These are phyloP conservation scores for Aspergillus fructus DNA, from an alignment of 2,329 filamentous ascomycete genomes.

Conservation along the genomic window DNA sequence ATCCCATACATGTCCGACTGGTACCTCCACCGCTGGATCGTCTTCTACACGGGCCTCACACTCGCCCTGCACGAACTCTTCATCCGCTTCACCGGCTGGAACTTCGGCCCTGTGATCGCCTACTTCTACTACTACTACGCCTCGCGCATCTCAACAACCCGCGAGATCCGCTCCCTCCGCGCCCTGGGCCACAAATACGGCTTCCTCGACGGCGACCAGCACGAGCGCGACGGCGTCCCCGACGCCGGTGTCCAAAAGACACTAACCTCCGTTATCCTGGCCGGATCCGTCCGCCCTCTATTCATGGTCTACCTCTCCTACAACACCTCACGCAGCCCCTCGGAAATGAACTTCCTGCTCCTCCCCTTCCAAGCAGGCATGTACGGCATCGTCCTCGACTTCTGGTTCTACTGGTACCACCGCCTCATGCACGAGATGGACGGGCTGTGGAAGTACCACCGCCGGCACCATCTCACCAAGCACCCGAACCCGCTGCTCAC, in stretches of 20 bases:
- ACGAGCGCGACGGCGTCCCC: conserved; percentile 45
- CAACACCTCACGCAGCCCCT: conserved; percentile 21
- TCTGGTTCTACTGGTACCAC: conserved; percentile 44
- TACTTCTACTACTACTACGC: conserved; percentile 36
- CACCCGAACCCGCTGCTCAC: conserved; percentile 46
- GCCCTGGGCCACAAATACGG: conserved; percentile 39
- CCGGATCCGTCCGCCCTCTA: conserved; percentile 31
- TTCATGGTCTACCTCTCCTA: conserved; percentile 35
- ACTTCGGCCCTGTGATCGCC: conserved; percentile 31
- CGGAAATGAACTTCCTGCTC: conserved; percentile 32
- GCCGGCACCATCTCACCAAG: conserved; percentile 48
- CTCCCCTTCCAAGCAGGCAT: conserved; percentile 41
- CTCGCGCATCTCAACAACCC: conserved; percentile 43
- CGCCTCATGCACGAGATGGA: conserved; percentile 44
- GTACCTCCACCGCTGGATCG: conserved; percentile 41
- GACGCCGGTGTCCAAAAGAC: conserved; percentile 39
- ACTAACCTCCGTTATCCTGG: conserved; percentile 32
- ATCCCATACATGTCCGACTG: conserved; percentile 39
- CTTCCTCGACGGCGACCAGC: conserved; percentile 48
- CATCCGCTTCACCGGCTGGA: conserved; percentile 25
- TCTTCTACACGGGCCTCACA: conserved; percentile 39
- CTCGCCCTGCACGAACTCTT: conserved; percentile 41
- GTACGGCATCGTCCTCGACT: conserved; percentile 46
- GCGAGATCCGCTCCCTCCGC: conserved; percentile 39
- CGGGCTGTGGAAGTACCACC: conserved; percentile 45